Evolutionary conservation across 495 filamentous ascomycete genomes (phyloP).

Genomic region (Aspergillus heteromorphus): DNA sequence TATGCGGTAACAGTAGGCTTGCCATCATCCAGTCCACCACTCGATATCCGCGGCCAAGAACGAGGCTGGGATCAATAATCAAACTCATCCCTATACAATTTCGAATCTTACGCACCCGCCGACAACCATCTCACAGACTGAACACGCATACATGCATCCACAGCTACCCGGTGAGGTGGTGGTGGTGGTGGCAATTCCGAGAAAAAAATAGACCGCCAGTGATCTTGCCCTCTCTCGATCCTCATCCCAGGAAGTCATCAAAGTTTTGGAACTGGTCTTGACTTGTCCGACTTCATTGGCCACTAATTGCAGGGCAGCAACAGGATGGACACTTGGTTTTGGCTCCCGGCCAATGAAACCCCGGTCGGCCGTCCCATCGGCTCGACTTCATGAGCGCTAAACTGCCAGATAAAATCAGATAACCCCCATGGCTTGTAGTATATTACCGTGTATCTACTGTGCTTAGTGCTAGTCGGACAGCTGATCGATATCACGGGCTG

Average conservation of each 20-base stretch:
- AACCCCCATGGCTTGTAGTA: not conserved
- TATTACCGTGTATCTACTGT: too few relatives aligned
- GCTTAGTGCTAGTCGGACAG: not conserved
- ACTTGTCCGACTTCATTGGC: not conserved
- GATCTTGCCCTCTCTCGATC: not conserved
- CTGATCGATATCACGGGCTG: not conserved
- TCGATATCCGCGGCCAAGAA: constrained; percentile 4
- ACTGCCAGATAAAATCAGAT: not conserved
- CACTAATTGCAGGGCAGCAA: not conserved
- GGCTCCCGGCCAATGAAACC: not conserved
- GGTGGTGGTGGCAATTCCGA: constrained; percentile 17
- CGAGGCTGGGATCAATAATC: not conserved
- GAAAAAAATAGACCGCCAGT: not conserved
- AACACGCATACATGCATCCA: constrained; percentile 15
- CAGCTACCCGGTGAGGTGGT: not conserved
- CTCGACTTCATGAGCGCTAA: not conserved
- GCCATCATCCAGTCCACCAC: not conserved
- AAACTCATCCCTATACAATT: not conserved
- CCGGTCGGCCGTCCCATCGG: not conserved
- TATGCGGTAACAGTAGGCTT: not conserved
- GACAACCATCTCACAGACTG: constrained; percentile 8
- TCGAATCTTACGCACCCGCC: constrained; percentile 11
- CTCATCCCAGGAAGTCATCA: not conserved
- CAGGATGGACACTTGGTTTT: not conserved
- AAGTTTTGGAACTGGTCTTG: not conserved